A percentile compares a stretch with the other conserved stretches of the same genome.
phyloP scores from a whole-genome alignment of 352 stramenopile species.

The Phytopythium litorale region DNA sequence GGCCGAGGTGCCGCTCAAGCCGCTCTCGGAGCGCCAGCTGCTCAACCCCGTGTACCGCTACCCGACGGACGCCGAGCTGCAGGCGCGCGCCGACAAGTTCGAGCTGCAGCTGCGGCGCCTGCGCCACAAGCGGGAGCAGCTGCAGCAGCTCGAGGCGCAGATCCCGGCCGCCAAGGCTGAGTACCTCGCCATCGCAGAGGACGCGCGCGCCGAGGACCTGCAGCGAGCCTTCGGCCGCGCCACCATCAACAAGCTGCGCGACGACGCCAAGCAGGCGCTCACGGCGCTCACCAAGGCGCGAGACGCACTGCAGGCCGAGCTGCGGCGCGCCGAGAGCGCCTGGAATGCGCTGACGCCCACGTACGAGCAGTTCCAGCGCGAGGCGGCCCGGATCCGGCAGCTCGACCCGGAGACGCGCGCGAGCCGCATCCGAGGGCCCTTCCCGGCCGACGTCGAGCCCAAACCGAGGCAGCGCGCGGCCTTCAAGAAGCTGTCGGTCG shows the following conservation, averaged over 20 bases:
- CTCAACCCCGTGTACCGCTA: slow-evolving; percentile 73
- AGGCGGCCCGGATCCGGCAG: slow-evolving; percentile 45
- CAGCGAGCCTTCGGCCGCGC: slow-evolving; percentile 58
- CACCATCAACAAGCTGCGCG: slow-evolving; percentile 57
- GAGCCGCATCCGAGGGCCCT: slow-evolving; percentile 47
- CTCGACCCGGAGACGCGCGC: slow-evolving; percentile 31
- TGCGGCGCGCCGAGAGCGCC: slow-evolving; percentile 38
- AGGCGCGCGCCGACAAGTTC: slow-evolving; percentile 47
- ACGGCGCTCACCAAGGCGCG: slow-evolving; percentile 44
- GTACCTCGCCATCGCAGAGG: slow-evolving; percentile 70
- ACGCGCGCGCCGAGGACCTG: slow-evolving; percentile 62
- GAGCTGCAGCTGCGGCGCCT: slow-evolving; percentile 53
- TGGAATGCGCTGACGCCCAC: slow-evolving; percentile 43
- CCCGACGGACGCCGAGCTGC: slow-evolving; percentile 60
- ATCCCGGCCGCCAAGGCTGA: slow-evolving; percentile 72
- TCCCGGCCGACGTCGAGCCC: slow-evolving; percentile 40
- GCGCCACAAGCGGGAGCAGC: slow-evolving; percentile 31
- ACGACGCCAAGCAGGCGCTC: slow-evolving; percentile 57
- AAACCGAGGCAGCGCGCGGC: slow-evolving; percentile 46
- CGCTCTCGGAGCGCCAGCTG: slow-evolving; percentile 49
- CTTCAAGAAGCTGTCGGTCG: slow-evolving; percentile 82
- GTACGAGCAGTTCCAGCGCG: slow-evolving; percentile 59
- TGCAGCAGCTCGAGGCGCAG: slow-evolving; percentile 33
- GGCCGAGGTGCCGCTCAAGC: slow-evolving; percentile 49
- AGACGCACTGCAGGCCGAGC: slow-evolving; percentile 43